Conservation (phyloP, 2,329 filamentous ascomycete species). For the Graphilbum sp. region DNA sequence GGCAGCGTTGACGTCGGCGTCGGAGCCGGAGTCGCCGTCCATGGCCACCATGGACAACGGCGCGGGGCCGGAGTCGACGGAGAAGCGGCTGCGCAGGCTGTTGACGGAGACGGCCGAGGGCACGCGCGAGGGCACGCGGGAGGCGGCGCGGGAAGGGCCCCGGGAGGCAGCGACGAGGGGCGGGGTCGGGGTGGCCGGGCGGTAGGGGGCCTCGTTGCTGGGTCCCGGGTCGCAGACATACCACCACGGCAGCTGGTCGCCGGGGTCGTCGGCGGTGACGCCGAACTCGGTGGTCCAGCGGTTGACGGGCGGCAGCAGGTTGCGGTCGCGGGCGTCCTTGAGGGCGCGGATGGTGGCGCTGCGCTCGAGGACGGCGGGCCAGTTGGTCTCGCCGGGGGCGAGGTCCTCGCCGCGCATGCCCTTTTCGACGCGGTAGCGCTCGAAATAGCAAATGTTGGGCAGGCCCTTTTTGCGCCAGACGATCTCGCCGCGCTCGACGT, state of each 20-base stretch:
- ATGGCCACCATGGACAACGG: constrained; percentile 10
- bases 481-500: constrained; percentile 86
- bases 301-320: constrained; percentile 37
- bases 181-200: background rate
- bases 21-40: constrained; percentile 24
- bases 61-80: constrained; percentile 18
- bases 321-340: constrained; percentile 32
- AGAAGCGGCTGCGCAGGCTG: constrained; percentile 15
- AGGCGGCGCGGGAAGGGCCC: constrained; percentile 23
- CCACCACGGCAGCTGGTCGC: constrained; percentile 23
- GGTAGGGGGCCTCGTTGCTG: background rate
- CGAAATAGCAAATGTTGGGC: constrained; percentile 66
- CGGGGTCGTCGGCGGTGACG: constrained; percentile 33
- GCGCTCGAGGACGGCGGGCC: constrained; percentile 40
- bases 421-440: constrained; percentile 64
- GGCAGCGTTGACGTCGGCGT: constrained; percentile 17
- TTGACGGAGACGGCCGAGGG: constrained; percentile 29
- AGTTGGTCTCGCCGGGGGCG: constrained; percentile 42
- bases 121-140: constrained; percentile 26
- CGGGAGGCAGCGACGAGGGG: constrained; percentile 8
- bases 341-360: constrained; percentile 40
- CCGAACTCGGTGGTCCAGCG: constrained; percentile 80
- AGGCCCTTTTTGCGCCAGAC: constrained; percentile 83
- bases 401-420: constrained; percentile 47
- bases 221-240: constrained; percentile 7